Base-by-base conservation (phyloP, 2,329 filamentous ascomycete genomes). In the Exophiala sideris region DNA sequence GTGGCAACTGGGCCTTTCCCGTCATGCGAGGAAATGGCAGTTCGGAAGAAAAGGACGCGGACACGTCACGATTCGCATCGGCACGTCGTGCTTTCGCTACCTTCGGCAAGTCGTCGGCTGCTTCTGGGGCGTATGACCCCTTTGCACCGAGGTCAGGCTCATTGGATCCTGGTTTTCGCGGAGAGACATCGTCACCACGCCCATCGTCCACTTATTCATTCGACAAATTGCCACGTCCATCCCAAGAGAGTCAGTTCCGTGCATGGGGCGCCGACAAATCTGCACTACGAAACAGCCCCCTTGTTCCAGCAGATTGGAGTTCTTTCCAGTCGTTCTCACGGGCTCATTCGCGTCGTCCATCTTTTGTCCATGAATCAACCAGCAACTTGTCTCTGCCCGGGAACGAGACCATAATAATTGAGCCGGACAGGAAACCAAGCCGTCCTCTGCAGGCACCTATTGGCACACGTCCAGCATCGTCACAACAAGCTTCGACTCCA, bases 331-430 rank as follows among this genome's bases (percentile, higher is more conserved):
- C 87, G 1, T 94, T 87, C 86, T 88, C 88, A 4, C 77, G 88
- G 36, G 87, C 84, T 63, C 85, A 87, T 6, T 95, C 91, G 33
- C 82, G 91, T 46, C 82, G 91, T 34, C 88, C 89, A 11, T 95
- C 90, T 1, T 76, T 90, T 6, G 89, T 94, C 59, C 81, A 84
- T 63, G 88, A 88, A 10, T 89, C 87, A 1, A 85, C 87, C 1
- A 85, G 80, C 68, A 81, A 82, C 56, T 70, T 84, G 12, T 75
- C 80, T 2, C 72, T 81, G 48, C 67, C 75, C 35, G 75, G 79
- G 24, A 62, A 70, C n/a, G 74, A 78, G 58, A 77, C 73, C 49
- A 72, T 70, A 39, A 56, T 61, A 14, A 51, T 64, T 29, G 60
- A 64, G 44, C 59, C 61, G 9, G 53, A 56, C 18, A 77, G 73